Conservation (phyloP, 179 eudicot species). For the Spergularia azorica region DNA sequence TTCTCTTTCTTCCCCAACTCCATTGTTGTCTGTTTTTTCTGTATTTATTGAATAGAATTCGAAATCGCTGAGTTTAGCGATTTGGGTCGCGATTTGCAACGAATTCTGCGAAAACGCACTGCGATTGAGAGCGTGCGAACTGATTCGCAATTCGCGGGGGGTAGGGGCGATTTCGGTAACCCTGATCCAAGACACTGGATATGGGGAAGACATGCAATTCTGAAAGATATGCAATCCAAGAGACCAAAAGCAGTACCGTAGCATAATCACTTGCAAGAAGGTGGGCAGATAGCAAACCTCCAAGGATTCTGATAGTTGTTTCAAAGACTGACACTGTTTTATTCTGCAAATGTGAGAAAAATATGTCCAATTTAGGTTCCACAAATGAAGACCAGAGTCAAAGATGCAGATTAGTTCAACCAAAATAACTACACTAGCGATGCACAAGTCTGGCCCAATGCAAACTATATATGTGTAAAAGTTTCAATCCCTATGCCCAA, state of each 20-base stretch:
- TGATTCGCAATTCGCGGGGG: too few relatives aligned
- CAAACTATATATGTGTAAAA: not conserved
- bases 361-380: conserved; percentile 9
- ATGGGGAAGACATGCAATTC: not conserved
- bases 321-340: conserved; percentile 97
- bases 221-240: not conserved
- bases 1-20: too few relatives aligned
- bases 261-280: conserved; percentile 98
- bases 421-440: not conserved
- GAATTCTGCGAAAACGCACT: too few relatives aligned
- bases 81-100: too few relatives aligned
- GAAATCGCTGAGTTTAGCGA: too few relatives aligned
- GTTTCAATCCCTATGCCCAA: not conserved
- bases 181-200: not conserved
- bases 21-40: too few relatives aligned
- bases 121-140: too few relatives aligned
- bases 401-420: not conserved
- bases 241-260: conserved; percentile 62
- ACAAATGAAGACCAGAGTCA: not conserved
- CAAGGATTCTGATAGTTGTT: conserved; percentile 93
- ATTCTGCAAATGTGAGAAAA: conserved; percentile 61
- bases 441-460: not conserved
- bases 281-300: conserved; percentile 99
- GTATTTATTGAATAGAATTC: too few relatives aligned
- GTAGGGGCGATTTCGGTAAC: too few relatives aligned